Base-by-base conservation (phyloP, 2,329 filamentous ascomycete genomes). In the Lasiodiplodia hormozganensis region DNA sequence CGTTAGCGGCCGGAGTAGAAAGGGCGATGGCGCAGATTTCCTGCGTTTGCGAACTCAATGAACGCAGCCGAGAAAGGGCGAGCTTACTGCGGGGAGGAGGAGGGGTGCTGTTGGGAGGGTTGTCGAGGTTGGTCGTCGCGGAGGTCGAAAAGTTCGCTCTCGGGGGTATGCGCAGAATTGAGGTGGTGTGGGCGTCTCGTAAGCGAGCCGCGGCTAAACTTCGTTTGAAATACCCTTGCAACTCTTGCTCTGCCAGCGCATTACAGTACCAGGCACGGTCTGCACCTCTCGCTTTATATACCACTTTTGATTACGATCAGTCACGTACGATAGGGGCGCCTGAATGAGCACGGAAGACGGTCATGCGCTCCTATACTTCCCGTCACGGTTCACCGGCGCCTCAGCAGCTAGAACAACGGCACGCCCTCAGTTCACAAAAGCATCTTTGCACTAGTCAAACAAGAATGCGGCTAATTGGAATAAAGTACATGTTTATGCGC, bases 101-200 rank as follows among this genome's bases (percentile, higher is more conserved):
- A 47, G 43, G 21, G 31, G 54, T 54, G 65, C 56, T 49, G 60
- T 52, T 11, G 18, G 43, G 43, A 47, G 43, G 38, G 49, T 28
- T 67, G 65, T 67, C 65, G 56, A 54, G 54, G 34, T 49, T 36
- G 56, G 66, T 68, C 66, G 66, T 68, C 66, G 66, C 56, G 25
- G 36, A 47, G 66, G 23, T 47, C 56, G 53, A 60, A 68, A 62
- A 62, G n/a, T 43, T 54, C 49, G 31, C 21, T 14, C 36, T 25
- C 25, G 34, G 40, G 25, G 43, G 43, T 47, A 34, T 31, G 18
- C 38, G 60, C 43, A 40, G 62, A 65, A 56, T 38, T 53, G 62
- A 54, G 62, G 49, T 67, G 53, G 65, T 68, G 66, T 68, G 66
- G 66, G 66, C 49, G 49, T 38, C 65, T 68, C 66, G 66, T 68